These are phyloP conservation scores for Lentithecium fluviatile DNA, from an alignment of 495 filamentous ascomycete genomes.

Conservation along the genomic window DNA sequence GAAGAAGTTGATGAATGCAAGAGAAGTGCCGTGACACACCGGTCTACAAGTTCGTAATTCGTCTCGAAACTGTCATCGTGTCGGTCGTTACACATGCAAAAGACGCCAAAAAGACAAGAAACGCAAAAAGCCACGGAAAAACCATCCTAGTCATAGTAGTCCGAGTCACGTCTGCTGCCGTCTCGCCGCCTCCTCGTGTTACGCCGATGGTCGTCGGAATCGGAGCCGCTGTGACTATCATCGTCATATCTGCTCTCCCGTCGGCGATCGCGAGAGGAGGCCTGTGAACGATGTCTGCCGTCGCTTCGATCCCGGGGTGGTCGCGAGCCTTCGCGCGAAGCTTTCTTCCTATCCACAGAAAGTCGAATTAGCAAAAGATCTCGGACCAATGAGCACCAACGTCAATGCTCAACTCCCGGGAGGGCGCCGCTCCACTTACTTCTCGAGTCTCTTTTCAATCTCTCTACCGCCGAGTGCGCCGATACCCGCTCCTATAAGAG, in stretches of 20 bases:
- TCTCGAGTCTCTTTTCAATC: slow-evolving; percentile 32
- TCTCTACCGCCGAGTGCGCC: slow-evolving; percentile 26
- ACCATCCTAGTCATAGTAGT: neutral
- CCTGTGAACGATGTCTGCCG: slow-evolving; percentile 4
- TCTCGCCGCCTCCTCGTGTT: neutral
- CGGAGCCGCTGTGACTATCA: slow-evolving; percentile 15
- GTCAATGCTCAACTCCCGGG: neutral
- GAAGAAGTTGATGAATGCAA: no score
- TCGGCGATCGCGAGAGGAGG: slow-evolving; percentile 13
- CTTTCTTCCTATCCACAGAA: slow-evolving; percentile 16
- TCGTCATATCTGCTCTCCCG: slow-evolving; percentile 5
- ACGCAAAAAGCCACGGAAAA: neutral
- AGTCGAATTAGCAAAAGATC: slow-evolving; percentile 23
- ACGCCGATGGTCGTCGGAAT: slow-evolving; percentile 20
- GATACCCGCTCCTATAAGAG: slow-evolving; percentile 31
- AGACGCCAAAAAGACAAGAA: neutral
- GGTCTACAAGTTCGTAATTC: no score
- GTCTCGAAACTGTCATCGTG: no score
- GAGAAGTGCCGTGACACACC: no score
- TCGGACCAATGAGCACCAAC: no score
- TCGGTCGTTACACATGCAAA: no score
- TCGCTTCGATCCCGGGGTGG: neutral
- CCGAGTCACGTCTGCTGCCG: slow-evolving; percentile 4
- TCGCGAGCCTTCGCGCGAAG: neutral
- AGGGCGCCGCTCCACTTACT: slow-evolving; percentile 32